Conservation (phyloP, 331 rosid genomes). For the Rosa hybrid region DNA sequence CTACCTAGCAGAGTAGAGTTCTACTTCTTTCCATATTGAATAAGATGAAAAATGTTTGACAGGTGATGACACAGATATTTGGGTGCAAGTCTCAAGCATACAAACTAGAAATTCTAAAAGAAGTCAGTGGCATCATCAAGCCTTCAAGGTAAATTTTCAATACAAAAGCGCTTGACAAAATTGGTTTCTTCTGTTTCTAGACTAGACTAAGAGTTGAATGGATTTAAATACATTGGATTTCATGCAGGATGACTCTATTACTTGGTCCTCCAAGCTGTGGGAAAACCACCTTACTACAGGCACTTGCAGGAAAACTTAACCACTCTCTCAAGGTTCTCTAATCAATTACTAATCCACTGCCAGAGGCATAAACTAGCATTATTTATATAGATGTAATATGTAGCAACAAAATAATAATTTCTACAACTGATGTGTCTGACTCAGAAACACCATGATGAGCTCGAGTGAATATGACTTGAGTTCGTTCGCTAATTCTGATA, state of each 20-base stretch:
- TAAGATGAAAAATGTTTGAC: background rate
- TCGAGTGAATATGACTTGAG: background rate
- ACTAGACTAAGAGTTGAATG: background rate
- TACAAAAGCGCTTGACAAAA: background rate
- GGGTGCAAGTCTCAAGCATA: slow-evolving; percentile 29
- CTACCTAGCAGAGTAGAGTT: background rate
- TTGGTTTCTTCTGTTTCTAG: background rate
- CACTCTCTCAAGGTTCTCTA: slow-evolving; percentile 21
- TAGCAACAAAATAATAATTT: no score
- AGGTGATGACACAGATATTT: slow-evolving; percentile 25
- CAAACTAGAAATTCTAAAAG: slow-evolving; percentile 42
- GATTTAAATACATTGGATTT: background rate
- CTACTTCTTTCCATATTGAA: background rate
- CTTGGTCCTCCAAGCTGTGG: slow-evolving; percentile 36
- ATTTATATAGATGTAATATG: no score
- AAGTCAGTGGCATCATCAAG: slow-evolving; percentile 58
- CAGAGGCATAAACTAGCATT: background rate
- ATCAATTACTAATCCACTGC: slow-evolving; percentile 7
- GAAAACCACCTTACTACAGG: slow-evolving; percentile 24
- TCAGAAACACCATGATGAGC: background rate
- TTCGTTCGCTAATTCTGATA: background rate
- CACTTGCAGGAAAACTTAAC: slow-evolving; percentile 23
- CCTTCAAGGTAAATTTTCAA: slow-evolving; percentile 52
- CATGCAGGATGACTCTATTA: slow-evolving; percentile 25
- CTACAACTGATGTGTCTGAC: background rate